These are phyloP conservation scores for Xylaria multiplex DNA, from an alignment of 2,329 filamentous ascomycete species.

Conservation along the genomic window DNA sequence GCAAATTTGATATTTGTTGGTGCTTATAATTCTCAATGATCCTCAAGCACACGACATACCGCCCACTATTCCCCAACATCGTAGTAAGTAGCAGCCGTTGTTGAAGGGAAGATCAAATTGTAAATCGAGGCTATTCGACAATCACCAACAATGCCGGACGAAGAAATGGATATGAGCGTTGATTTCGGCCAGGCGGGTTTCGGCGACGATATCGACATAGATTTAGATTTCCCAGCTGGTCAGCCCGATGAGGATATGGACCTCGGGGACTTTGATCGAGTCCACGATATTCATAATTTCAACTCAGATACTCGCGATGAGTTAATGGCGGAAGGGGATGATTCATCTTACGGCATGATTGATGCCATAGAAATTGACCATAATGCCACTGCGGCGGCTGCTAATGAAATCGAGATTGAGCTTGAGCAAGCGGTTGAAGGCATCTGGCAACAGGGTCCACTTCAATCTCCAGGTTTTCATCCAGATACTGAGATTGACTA, in stretches of 20 bases:
- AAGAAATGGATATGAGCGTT: constrained; percentile 51
- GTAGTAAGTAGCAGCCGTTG: constrained; percentile 12
- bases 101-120: constrained; percentile 9
- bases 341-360: constrained; percentile 50
- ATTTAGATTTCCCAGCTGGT: constrained; percentile 48
- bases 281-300: constrained; percentile 46
- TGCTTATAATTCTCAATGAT: constrained; percentile 18
- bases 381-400: constrained; percentile 38
- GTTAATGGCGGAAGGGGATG: constrained; percentile 49
- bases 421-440: constrained; percentile 45
- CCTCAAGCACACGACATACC: constrained; percentile 13
- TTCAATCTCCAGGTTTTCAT: constrained; percentile 31
- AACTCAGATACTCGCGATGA: constrained; percentile 49
- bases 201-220: constrained; percentile 50
- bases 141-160: constrained; percentile 45
- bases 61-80: constrained; percentile 9
- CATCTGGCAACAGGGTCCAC: constrained; percentile 43
- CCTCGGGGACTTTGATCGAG: constrained; percentile 47
- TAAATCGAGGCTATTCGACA: constrained; percentile 13
- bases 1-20: constrained; percentile 3
- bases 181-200: constrained; percentile 47
- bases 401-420: constrained; percentile 49
- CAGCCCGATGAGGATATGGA: constrained; percentile 49
- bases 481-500: constrained; percentile 43
- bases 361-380: constrained; percentile 47